Percentiles rank a stretch among this genome's conserved stretches.
phyloP scores from a whole-genome alignment of 2,329 filamentous ascomycete species.

The Monosporascus cannonballus region DNA sequence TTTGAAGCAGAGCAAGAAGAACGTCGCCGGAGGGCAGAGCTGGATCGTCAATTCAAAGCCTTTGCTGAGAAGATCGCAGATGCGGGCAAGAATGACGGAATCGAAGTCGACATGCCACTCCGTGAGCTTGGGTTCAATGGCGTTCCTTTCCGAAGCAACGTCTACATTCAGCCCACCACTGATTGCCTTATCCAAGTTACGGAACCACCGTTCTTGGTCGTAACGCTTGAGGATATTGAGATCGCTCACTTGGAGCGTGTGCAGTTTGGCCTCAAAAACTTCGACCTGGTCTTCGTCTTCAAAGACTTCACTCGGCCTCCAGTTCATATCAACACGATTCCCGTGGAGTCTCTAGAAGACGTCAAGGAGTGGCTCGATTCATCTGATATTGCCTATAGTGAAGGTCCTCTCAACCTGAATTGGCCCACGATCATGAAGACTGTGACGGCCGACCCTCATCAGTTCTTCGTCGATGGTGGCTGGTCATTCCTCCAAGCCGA shows the following conservation, averaged over 20 bases:
- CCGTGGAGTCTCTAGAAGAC: conserved; percentile 86
- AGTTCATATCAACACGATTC: conserved; percentile 95
- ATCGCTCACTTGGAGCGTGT: conserved; percentile 95
- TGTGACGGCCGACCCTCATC: conserved; percentile 85
- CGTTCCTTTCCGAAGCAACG: conserved; percentile 91
- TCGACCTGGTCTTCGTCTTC: conserved; percentile 96
- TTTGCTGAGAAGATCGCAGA: conserved; percentile 98
- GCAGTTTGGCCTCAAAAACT: conserved; percentile 95
- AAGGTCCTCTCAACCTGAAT: conserved; percentile 95
- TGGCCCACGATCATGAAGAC: conserved; percentile 99
- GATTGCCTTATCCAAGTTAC: conserved; percentile 96
- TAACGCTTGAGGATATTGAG: conserved; percentile 94
- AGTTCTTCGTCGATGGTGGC: conserved; percentile 91
- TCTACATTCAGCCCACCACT: conserved; percentile 91
- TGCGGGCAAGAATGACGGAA: conserved; percentile 81
- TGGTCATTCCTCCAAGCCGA: conserved; percentile 91
- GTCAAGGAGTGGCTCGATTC: conserved; percentile 98
- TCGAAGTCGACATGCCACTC: conserved; percentile 95
- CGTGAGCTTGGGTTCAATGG: conserved; percentile 94
- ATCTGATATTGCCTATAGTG: conserved; percentile 88
- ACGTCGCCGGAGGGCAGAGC: conserved; percentile 78
- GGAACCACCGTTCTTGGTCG: conserved; percentile 92
- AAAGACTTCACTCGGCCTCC: conserved; percentile 92
- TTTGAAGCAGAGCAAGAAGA: conserved; percentile 99
- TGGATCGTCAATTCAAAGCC: conserved; percentile 91